phyloP scores from a whole-genome alignment of 108 stramenopile genomes.

The Cyclotella atomus region DNA sequence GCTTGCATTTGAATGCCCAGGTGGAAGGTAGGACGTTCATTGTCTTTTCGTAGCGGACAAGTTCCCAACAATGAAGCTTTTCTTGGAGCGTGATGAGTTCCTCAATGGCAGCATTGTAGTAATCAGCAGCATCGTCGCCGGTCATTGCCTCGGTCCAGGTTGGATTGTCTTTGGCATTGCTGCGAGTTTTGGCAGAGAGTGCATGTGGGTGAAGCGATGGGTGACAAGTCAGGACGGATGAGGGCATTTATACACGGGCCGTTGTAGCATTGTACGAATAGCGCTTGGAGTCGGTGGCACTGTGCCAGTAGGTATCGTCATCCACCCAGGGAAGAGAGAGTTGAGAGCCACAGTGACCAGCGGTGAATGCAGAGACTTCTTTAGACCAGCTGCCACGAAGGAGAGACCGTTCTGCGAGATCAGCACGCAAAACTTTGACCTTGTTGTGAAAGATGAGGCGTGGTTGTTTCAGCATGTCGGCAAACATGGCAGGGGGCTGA shows the following conservation, averaged over 20 bases:
- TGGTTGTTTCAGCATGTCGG: not conserved
- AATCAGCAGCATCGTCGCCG: not conserved
- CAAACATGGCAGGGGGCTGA: not conserved
- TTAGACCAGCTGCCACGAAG: not conserved
- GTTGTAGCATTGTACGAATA: too few relatives aligned
- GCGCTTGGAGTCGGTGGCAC: too few relatives aligned
- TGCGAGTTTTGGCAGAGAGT: conserved; percentile 1
- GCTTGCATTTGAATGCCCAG: conserved; percentile 58
- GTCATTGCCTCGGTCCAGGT: conserved; percentile 1
- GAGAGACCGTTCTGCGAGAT: not conserved
- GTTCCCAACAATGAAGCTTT: conserved; percentile 20
- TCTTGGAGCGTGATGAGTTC: conserved; percentile 35
- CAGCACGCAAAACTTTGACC: not conserved
- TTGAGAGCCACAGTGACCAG: not conserved
- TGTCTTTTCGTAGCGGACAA: conserved; percentile 2
- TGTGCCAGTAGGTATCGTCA: too few relatives aligned
- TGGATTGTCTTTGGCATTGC: conserved; percentile 2
- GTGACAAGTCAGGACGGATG: not conserved
- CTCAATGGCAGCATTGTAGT: not conserved
- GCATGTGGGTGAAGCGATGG: not conserved
- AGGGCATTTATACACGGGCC: too few relatives aligned
- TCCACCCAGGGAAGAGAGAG: too few relatives aligned
- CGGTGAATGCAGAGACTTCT: conserved; percentile 2
- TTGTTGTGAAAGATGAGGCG: conserved; percentile 2
- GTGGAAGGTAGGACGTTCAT: conserved; percentile 43